These are phyloP conservation scores for Phytophthora sp. DNA, from an alignment of 352 stramenopile genomes.

Conservation along the genomic window DNA sequence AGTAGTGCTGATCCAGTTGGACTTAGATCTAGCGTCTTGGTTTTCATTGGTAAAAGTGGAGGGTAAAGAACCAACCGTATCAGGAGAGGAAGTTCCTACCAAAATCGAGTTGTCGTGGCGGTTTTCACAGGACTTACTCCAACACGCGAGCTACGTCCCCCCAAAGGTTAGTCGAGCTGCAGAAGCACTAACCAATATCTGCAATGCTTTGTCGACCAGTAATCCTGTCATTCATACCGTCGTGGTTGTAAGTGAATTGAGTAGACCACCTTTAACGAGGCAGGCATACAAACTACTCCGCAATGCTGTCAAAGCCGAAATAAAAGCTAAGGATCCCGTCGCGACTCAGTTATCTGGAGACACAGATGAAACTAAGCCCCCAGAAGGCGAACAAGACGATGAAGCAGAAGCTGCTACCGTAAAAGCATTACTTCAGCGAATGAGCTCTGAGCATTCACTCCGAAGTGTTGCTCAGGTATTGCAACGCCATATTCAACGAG, in stretches of 20 bases:
- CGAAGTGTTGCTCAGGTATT: conserved; percentile 37
- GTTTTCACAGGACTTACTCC: conserved; percentile 47
- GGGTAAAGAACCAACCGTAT: neutral
- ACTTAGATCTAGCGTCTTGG: conserved; percentile 76
- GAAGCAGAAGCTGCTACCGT: conserved; percentile 5
- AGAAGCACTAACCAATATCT: conserved; percentile 31
- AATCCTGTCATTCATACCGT: conserved; percentile 26
- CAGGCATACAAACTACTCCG: conserved; percentile 44
- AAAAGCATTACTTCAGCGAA: conserved; percentile 14
- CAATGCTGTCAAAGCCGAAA: conserved; percentile 3
- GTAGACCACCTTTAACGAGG: conserved; percentile 54
- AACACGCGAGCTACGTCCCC: conserved; percentile 52
- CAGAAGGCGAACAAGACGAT: neutral
- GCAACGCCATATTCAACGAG: conserved; percentile 30
- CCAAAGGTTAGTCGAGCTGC: conserved; percentile 34
- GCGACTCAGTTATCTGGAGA: neutral
- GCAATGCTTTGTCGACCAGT: conserved; percentile 4
- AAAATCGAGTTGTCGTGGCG: conserved; percentile 36
- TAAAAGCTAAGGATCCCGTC: conserved; percentile 3
- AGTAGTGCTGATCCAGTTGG: conserved; percentile 61
- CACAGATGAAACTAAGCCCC: neutral
- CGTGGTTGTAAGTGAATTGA: conserved; percentile 60
- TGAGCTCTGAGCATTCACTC: conserved; percentile 41
- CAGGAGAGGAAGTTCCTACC: neutral
- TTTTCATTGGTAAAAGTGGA: conserved; percentile 50